Evolutionary conservation across 306 rosid genomes (phyloP).

Genomic region (Acacia confusa): DNA sequence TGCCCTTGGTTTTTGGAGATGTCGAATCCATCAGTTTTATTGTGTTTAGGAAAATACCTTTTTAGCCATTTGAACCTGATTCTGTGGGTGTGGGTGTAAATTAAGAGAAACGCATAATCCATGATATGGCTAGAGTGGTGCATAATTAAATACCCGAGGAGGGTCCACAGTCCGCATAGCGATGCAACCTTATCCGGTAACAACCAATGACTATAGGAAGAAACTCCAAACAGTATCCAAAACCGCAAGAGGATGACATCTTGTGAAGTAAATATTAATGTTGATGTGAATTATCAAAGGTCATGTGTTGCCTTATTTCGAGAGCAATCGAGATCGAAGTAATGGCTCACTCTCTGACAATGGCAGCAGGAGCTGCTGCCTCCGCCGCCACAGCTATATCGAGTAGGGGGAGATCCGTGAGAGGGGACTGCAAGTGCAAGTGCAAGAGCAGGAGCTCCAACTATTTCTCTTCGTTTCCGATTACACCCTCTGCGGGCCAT

Average conservation of each 20-base stretch:
- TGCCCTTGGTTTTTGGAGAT: not conserved
- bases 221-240: conserved; percentile 40
- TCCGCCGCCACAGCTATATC: conserved; percentile 38
- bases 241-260: conserved; percentile 16
- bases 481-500: not conserved
- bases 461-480: not conserved
- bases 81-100: not conserved
- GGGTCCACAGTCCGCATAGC: conserved; percentile 69
- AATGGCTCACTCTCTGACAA: conserved; percentile 58
- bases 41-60: not conserved
- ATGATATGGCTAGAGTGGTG: not conserved
- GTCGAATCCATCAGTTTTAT: not conserved
- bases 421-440: not conserved
- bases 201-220: conserved; percentile 54
- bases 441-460: conserved; percentile 27
- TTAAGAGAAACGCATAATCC: not conserved
- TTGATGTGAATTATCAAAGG: not conserved
- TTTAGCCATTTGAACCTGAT: not conserved
- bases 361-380: conserved; percentile 50
- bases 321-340: not conserved
- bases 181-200: conserved; percentile 59
- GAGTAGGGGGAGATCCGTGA: not conserved
- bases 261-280: not conserved
- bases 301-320: not conserved
- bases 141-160: conserved; percentile 18